These are phyloP conservation scores for Geotrichum siamense DNA, from an alignment of 1,139 yeast species.

Conservation along the genomic window DNA sequence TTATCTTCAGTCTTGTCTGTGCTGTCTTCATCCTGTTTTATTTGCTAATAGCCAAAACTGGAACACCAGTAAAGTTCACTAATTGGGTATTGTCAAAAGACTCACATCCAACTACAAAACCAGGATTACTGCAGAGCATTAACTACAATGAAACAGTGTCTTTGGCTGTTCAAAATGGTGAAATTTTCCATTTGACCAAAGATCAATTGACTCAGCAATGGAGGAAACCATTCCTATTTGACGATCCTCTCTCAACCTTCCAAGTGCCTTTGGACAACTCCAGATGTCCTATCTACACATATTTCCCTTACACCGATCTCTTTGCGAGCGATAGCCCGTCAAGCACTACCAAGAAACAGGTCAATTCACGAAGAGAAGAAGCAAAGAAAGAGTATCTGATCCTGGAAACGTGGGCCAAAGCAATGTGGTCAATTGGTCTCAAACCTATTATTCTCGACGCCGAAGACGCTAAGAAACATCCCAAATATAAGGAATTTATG, in stretches of 20 bases:
- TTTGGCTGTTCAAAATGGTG: conserved; percentile 19
- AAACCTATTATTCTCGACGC: conserved; percentile 28
- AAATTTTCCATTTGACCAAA: conserved; percentile 16
- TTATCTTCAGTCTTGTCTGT: not conserved
- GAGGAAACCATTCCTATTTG: conserved; percentile 19
- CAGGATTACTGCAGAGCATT: conserved; percentile 6
- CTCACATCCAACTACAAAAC: conserved; percentile 2
- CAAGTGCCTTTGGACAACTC: conserved; percentile 20
- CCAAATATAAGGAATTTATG: conserved; percentile 20
- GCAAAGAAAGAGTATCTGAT: conserved; percentile 21
- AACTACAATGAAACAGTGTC: conserved; percentile 8
- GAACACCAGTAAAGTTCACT: no score
- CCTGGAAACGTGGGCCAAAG: conserved; percentile 29
- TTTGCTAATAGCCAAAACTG: not conserved
- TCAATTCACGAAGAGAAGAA: not conserved
- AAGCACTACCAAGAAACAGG: not conserved
- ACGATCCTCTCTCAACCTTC: conserved; percentile 11
- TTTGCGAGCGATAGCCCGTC: not conserved
- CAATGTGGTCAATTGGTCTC: conserved; percentile 33
- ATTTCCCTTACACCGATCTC: conserved; percentile 21
- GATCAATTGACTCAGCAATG: conserved; percentile 13
- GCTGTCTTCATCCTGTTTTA: not conserved
- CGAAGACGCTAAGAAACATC: conserved; percentile 23
- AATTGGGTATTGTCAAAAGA: no score
- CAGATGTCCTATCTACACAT: conserved; percentile 25